phyloP scores from a whole-genome alignment of 345 rosid genomes.

The Melaleuca quinquenervia region DNA sequence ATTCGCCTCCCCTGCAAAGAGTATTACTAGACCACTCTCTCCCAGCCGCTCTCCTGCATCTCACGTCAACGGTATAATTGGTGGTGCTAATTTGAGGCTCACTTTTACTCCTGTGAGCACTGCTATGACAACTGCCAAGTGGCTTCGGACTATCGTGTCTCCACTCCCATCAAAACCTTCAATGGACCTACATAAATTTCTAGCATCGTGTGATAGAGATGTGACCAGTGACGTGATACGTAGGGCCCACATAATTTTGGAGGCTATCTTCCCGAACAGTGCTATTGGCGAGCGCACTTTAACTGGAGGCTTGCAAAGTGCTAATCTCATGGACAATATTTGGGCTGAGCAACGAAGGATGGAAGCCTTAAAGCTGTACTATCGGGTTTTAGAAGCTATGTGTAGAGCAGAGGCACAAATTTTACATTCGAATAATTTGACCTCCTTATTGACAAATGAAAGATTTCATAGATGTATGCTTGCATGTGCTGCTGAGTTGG shows the following conservation, averaged over 20 bases:
- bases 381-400: slow-evolving; percentile 92
- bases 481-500: slow-evolving; percentile 94
- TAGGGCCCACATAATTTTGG: slow-evolving; percentile 79
- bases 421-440: slow-evolving; percentile 69
- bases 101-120: slow-evolving; percentile 83
- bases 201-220: slow-evolving; percentile 75
- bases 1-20: slow-evolving; percentile 72
- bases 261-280: slow-evolving; percentile 87
- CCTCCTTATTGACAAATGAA: slow-evolving; percentile 85
- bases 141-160: slow-evolving; percentile 82
- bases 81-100: slow-evolving; percentile 32
- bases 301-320: slow-evolving; percentile 54
- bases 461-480: slow-evolving; percentile 98
- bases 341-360: slow-evolving; percentile 92
- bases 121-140: slow-evolving; percentile 96
- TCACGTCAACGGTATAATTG: slow-evolving; percentile 44
- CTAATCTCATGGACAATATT: slow-evolving; percentile 79
- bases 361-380: slow-evolving; percentile 84
- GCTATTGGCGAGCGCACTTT: slow-evolving; percentile 50
- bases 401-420: slow-evolving; percentile 87
- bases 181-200: slow-evolving; percentile 50
- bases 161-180: slow-evolving; percentile 79
- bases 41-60: slow-evolving; percentile 65
- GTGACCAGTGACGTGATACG: slow-evolving; percentile 63
- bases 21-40: slow-evolving; percentile 74